Conservation (phyloP, 441 rosid species). For the Pelargonium fulgidum region DNA sequence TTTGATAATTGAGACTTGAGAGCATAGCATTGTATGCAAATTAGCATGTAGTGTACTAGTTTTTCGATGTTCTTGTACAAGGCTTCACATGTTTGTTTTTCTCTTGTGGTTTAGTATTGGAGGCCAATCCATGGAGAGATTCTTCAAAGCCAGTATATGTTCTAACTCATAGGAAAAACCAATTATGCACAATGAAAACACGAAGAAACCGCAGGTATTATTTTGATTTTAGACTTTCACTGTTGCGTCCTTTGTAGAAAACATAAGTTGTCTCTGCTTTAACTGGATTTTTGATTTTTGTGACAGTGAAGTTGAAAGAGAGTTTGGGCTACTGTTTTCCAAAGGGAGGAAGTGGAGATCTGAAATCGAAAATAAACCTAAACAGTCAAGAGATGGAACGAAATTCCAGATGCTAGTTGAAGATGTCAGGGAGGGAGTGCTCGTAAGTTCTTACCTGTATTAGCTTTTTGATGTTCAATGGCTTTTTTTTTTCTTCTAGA, state of each 20-base stretch:
- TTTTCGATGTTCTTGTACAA: not conserved
- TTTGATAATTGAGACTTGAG: not conserved
- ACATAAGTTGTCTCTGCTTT: slow-evolving; percentile 12
- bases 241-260: not conserved
- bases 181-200: slow-evolving; percentile 88
- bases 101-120: slow-evolving; percentile 50
- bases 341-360: slow-evolving; percentile 34
- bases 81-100: slow-evolving; percentile 6
- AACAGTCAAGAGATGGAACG: slow-evolving; percentile 51
- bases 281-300: slow-evolving; percentile 18
- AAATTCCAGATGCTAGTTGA: slow-evolving; percentile 93
- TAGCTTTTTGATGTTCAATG: not conserved
- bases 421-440: slow-evolving; percentile 83
- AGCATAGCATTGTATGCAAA: not conserved
- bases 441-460: slow-evolving; percentile 42
- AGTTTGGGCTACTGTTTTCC: slow-evolving; percentile 63
- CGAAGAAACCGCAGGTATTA: slow-evolving; percentile 76
- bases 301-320: slow-evolving; percentile 84
- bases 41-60: not conserved
- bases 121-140: slow-evolving; percentile 94
- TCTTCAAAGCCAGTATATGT: slow-evolving; percentile 79
- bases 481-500: not conserved
- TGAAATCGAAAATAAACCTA: slow-evolving; percentile 31
- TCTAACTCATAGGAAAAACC: slow-evolving; percentile 72
- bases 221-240: slow-evolving; percentile 7